Base-by-base conservation (phyloP, 352 stramenopile species). In the Phytophthora multivora region DNA sequence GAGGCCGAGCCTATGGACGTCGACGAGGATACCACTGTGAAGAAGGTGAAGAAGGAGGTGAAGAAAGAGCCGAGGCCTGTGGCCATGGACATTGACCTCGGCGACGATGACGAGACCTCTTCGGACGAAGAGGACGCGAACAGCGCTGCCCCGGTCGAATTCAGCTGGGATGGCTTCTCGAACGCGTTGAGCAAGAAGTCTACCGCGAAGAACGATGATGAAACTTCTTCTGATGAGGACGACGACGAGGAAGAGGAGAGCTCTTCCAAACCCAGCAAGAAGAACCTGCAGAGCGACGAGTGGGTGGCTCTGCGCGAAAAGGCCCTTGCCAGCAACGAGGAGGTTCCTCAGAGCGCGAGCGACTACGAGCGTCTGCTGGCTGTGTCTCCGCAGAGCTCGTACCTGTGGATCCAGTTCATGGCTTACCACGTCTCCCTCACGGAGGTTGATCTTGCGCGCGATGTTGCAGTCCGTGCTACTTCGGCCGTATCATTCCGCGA, bases 391-490 rank as follows among this genome's bases (percentile, higher is more conserved):
- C 97, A 98, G 70, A 97, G 87, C 63, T 98, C 95, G 45, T 98
- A 97, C 75, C 54, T 98, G 59, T 99, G 96, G 96, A 98, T 99
- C 66, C 91, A 97, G 66, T 99, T 98, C 82, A 98, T 99, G 96
- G 96, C 96, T 13, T 98, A 98, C 79, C 90, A 98, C 73, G 79
- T 99, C 30, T 97, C 93, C 35, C 75, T 98, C 18, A 98, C 93
- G 31, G 94, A 99, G 62, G 86, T 98, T 47, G 87, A 91, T 8
- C 75, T 96, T 41, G 96, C 95, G 26, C 89, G 96, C 9, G 92
- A 96, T 66, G 95, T 99, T 47, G 96, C 95, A 0, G 77, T 94
- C 39, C 87, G 93, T 41, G 96, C 96, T 7, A 97, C 97, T 28
- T 92, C 97, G 21, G 88, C 91, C 31, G 96, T 99, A 35, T 96